Conservation (phyloP, 768 basidiomycete species). For the Suillus tomentosus region DNA sequence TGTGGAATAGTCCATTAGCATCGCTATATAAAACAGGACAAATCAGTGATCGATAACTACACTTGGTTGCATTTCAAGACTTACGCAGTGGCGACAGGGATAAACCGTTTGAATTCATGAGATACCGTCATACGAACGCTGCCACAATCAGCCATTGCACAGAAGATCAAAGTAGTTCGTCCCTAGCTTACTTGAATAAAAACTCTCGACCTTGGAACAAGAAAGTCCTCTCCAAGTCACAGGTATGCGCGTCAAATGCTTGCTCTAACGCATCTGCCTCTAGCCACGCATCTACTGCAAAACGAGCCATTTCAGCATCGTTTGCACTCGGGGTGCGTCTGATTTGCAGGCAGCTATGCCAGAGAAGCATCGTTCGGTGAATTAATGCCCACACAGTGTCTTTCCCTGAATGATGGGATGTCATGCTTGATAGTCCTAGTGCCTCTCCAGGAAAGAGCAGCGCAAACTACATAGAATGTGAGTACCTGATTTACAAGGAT, state of each 20-base stretch:
- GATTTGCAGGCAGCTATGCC: constrained; percentile 72
- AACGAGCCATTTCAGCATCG: constrained; percentile 58
- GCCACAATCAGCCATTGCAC: constrained; percentile 6
- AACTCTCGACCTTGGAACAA: constrained; percentile 73
- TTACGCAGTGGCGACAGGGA: constrained; percentile 60
- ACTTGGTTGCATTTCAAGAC: constrained; percentile 21
- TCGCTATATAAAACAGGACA: constrained; percentile 33
- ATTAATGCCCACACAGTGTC: constrained; percentile 78
- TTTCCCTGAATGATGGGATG: constrained; percentile 44
- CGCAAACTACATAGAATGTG: constrained; percentile 49
- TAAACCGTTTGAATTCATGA: constrained; percentile 65
- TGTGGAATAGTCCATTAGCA: constrained; percentile 50
- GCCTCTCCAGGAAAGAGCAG: constrained; percentile 79
- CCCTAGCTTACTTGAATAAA: constrained; percentile 45
- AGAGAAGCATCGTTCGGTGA: constrained; percentile 67
- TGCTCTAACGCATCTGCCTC: constrained; percentile 69
- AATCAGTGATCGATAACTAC: constrained; percentile 11
- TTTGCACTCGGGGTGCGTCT: constrained; percentile 42
- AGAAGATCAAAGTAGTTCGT: constrained; percentile 4
- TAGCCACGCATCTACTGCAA: constrained; percentile 68
- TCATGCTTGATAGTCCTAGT: constrained; percentile 36
- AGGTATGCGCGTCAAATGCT: constrained; percentile 63
- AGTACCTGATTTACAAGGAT: neutral
- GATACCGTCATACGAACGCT: constrained; percentile 74
- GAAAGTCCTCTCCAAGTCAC: constrained; percentile 65